phyloP scores from a whole-genome alignment of 768 basidiomycete species.

The Termitomyces sp. region DNA sequence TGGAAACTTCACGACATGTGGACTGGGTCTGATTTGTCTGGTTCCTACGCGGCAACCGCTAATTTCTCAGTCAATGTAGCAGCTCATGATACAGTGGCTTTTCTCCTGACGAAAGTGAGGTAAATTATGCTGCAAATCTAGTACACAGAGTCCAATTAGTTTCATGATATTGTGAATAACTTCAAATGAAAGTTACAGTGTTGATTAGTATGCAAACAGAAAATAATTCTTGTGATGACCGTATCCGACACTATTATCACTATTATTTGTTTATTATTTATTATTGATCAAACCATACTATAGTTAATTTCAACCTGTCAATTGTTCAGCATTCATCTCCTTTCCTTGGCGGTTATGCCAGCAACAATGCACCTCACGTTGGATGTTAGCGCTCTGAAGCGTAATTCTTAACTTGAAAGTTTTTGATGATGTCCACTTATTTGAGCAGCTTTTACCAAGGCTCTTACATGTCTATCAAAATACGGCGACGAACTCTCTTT shows the following conservation, averaged over 20 bases:
- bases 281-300: too few relatives aligned
- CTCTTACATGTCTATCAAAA: slow-evolving; percentile 71
- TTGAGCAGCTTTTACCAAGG: slow-evolving; percentile 65
- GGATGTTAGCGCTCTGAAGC: slow-evolving; percentile 52
- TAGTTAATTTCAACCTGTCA: neutral
- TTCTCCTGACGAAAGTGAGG: slow-evolving; percentile 31
- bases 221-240: too few relatives aligned
- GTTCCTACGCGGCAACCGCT: slow-evolving; percentile 30
- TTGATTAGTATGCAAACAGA: too few relatives aligned
- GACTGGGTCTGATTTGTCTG: slow-evolving; percentile 38
- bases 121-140: neutral
- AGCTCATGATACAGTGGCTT: slow-evolving; percentile 51
- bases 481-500: slow-evolving; percentile 81
- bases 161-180: neutral
- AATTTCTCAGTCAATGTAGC: slow-evolving; percentile 39
- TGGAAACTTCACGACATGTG: slow-evolving; percentile 55
- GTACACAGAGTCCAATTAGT: neutral
- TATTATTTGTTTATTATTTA: too few relatives aligned
- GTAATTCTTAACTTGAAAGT: slow-evolving; percentile 25
- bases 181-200: too few relatives aligned
- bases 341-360: neutral
- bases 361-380: slow-evolving; percentile 64
- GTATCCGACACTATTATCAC: too few relatives aligned
- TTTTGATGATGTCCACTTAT: slow-evolving; percentile 13
- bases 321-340: neutral